A percentile compares a stretch with the other conserved stretches of the same genome.
These are phyloP conservation scores for Sarocladiaceae sp. DNA, from an alignment of 2,329 filamentous ascomycete species.

Conservation along the genomic window DNA sequence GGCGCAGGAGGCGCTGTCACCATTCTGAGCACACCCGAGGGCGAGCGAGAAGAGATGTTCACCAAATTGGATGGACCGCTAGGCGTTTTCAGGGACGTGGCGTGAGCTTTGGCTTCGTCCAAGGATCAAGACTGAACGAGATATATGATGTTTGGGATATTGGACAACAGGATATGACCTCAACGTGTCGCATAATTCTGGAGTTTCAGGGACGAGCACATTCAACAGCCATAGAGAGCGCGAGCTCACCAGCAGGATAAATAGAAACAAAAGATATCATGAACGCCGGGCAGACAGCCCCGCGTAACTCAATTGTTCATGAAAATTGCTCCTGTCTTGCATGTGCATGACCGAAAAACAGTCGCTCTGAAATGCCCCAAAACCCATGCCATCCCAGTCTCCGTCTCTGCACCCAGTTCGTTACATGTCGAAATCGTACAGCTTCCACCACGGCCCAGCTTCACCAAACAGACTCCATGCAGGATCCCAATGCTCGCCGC, in stretches of 20 bases:
- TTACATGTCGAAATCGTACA: neutral
- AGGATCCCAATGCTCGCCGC: neutral
- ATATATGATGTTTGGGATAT: neutral
- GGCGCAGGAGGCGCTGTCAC: constrained; percentile 72
- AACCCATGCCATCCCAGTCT: neutral
- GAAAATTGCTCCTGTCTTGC: neutral
- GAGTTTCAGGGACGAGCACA: neutral
- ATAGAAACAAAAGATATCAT: neutral
- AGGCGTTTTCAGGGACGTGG: constrained; percentile 40
- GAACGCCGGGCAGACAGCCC: neutral
- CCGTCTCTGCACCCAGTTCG: neutral
- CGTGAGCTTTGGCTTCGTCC: too few species aligned
- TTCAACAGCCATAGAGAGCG: constrained; percentile 7
- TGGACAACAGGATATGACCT: neutral
- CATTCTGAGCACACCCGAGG: constrained; percentile 55
- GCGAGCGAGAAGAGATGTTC: constrained; percentile 67
- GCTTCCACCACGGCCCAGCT: constrained; percentile 6
- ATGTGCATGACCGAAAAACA: neutral
- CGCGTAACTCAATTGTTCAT: constrained; percentile 1
- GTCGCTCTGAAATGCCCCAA: neutral
- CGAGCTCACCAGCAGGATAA: neutral
- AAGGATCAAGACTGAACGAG: too few species aligned
- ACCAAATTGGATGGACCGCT: constrained; percentile 51
- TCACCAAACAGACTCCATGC: neutral
- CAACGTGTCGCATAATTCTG: constrained; percentile 5